Percentiles rank a stretch among this genome's conserved stretches.
phyloP scores from a whole-genome alignment of 371 early-diverging fungal species.

The Mortierella sp. region DNA sequence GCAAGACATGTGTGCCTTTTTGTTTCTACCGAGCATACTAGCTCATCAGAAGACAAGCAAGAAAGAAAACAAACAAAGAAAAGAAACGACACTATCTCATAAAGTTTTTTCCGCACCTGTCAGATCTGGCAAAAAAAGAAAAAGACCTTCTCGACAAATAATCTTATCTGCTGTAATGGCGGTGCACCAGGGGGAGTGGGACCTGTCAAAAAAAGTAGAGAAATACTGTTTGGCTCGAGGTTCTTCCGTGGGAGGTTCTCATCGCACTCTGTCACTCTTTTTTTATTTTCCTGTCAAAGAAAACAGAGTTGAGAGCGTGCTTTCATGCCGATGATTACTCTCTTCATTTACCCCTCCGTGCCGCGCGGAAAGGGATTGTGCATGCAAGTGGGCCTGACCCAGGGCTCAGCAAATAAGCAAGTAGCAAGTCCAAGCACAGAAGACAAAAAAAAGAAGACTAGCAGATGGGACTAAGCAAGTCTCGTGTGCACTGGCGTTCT shows the following conservation, averaged over 20 bases:
- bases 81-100: not conserved
- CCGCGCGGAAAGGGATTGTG: too few relatives aligned
- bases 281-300: not conserved
- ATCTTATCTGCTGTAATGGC: not conserved
- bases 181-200: not conserved
- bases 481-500: not conserved
- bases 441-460: not conserved
- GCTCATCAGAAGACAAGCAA: too few relatives aligned
- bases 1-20: too few relatives aligned
- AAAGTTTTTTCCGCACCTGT: conserved; percentile 4
- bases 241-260: not conserved
- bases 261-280: not conserved
- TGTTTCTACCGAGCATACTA: too few relatives aligned
- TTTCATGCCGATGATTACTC: not conserved
- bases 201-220: not conserved
- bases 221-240: not conserved
- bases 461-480: not conserved
- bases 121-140: not conserved
- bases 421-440: not conserved
- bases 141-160: not conserved
- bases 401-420: not conserved
- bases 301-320: not conserved
- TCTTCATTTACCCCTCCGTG: too few relatives aligned
- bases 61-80: not conserved
- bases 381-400: not conserved